Conservation (phyloP, 2,329 filamentous ascomycete genomes). For the Celoporthe dispersa region DNA sequence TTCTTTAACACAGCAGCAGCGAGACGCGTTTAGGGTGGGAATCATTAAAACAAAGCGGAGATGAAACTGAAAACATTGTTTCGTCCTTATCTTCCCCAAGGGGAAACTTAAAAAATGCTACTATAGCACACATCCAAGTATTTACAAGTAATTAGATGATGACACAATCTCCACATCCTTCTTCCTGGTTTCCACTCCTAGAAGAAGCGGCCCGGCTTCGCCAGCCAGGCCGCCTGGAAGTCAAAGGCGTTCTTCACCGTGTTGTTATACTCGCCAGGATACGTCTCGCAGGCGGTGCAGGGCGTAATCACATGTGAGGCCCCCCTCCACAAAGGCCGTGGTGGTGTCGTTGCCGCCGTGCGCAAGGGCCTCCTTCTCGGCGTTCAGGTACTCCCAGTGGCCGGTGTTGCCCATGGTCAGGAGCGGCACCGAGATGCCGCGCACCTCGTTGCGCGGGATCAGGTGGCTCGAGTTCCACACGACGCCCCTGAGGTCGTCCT, state of each 20-base stretch:
- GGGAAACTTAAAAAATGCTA: no score
- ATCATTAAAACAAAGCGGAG: no score
- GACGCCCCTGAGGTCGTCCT: slow-evolving; percentile 28
- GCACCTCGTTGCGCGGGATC: slow-evolving; percentile 26
- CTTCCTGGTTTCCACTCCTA: not conserved
- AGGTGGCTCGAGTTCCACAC: slow-evolving; percentile 31
- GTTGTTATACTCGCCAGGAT: slow-evolving; percentile 33
- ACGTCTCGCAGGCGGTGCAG: slow-evolving; percentile 33
- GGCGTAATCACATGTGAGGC: slow-evolving; percentile 32
- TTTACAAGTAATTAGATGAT: no score
- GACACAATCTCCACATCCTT: no score
- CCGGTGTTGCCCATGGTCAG: slow-evolving; percentile 29
- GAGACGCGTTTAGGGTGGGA: no score
- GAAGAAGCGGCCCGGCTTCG: slow-evolving; percentile 26
- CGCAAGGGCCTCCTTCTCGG: slow-evolving; percentile 32
- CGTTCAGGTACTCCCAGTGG: slow-evolving; percentile 33
- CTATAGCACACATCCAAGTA: no score
- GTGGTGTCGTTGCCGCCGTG: slow-evolving; percentile 30
- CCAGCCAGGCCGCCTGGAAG: slow-evolving; percentile 30
- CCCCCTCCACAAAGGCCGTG: slow-evolving; percentile 33
- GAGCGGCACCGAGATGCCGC: slow-evolving; percentile 30
- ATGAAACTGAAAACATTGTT: no score
- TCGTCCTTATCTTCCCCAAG: no score
- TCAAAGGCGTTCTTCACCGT: slow-evolving; percentile 32
- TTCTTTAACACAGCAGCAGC: no score